Evolutionary conservation across 2,329 filamentous ascomycete species (phyloP).

Genomic region (Ophiostoma quercus): DNA sequence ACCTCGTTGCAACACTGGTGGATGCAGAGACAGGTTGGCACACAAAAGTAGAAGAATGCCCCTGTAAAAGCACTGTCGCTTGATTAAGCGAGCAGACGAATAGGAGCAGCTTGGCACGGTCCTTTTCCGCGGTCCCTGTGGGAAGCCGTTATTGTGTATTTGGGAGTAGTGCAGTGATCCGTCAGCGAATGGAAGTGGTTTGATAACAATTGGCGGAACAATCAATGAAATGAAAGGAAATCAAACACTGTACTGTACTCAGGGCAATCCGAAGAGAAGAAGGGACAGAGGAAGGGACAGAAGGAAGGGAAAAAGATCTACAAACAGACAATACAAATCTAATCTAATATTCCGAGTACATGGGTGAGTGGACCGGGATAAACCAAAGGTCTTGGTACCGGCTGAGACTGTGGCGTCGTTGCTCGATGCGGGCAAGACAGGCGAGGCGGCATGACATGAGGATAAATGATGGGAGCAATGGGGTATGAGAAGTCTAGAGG

Average conservation of each 20-base stretch:
- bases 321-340: background rate
- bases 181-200: background rate
- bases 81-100: slow-evolving; percentile 20
- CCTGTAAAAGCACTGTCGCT: slow-evolving; percentile 17
- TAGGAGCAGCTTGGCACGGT: slow-evolving; percentile 16
- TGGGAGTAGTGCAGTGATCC: background rate
- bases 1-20: background rate
- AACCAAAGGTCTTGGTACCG: background rate
- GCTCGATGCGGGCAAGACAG: slow-evolving; percentile 24
- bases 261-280: too few relatives aligned
- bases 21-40: background rate
- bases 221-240: background rate
- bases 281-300: too few relatives aligned
- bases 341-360: background rate
- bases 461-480: background rate
- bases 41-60: background rate
- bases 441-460: slow-evolving; percentile 17
- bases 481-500: background rate
- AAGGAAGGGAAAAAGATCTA: background rate
- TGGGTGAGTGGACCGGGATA: background rate
- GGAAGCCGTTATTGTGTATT: background rate
- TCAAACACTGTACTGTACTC: too few relatives aligned
- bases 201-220: background rate
- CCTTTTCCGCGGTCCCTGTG: background rate
- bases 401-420: slow-evolving; percentile 1